Percentiles rank a stretch among this genome's conserved stretches.
These are phyloP conservation scores for Candida maltosa DNA, from an alignment of 805 yeast species.

Conservation along the genomic window DNA sequence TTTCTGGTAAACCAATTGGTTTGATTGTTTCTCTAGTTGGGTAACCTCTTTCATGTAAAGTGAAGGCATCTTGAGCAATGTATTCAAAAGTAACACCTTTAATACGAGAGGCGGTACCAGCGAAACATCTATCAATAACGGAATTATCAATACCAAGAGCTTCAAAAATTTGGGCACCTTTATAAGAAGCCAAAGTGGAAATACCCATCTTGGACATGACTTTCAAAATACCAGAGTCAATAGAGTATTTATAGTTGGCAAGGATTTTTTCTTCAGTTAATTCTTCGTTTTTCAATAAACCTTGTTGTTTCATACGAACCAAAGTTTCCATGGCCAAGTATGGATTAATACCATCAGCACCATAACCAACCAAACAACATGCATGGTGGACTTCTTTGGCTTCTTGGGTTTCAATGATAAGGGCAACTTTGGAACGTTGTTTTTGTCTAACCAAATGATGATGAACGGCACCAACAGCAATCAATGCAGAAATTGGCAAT, in stretches of 20 bases:
- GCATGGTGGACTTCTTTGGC: slow-evolving; percentile 97
- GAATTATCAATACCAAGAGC: slow-evolving; percentile 94
- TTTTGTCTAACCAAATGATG: slow-evolving; percentile 94
- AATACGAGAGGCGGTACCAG: slow-evolving; percentile 96
- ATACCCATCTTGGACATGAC: slow-evolving; percentile 99
- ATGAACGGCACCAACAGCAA: slow-evolving; percentile 96
- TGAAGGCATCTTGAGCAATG: slow-evolving; percentile 94
- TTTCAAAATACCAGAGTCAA: slow-evolving; percentile 89
- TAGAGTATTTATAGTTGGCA: slow-evolving; percentile 76
- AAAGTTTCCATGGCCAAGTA: slow-evolving; percentile 89
- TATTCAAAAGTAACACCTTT: slow-evolving; percentile 94
- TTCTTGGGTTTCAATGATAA: slow-evolving; percentile 90
- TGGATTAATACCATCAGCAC: slow-evolving; percentile 95
- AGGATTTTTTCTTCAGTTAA: slow-evolving; percentile 60
- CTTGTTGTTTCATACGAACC: slow-evolving; percentile 78
- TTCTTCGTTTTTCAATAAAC: slow-evolving; percentile 54
- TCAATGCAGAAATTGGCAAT: slow-evolving; percentile 79
- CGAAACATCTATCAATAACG: slow-evolving; percentile 91
- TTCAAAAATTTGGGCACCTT: slow-evolving; percentile 98
- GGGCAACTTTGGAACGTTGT: slow-evolving; percentile 92
- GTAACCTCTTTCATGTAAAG: slow-evolving; percentile 88
- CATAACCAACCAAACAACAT: slow-evolving; percentile 92
- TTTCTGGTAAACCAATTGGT: slow-evolving; percentile 79
- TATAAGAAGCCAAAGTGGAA: slow-evolving; percentile 95
- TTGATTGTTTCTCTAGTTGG: slow-evolving; percentile 71